Percentiles rank a stretch among this genome's conserved stretches.
phyloP scores from a whole-genome alignment of 768 basidiomycete species.

The Russula sp. region DNA sequence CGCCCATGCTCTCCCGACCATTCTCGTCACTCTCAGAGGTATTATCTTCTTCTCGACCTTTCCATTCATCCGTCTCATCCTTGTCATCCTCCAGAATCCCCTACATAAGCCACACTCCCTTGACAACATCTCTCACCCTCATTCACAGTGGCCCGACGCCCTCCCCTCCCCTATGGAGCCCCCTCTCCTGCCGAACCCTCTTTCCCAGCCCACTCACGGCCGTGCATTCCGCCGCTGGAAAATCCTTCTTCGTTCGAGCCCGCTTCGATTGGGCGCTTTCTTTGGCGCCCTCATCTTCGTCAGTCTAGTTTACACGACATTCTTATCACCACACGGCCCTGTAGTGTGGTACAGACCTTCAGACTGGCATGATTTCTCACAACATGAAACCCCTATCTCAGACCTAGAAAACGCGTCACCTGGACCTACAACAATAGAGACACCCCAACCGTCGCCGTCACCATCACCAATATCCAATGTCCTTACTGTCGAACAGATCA shows the following conservation, averaged over 20 bases:
- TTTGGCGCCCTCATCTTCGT: conserved; percentile 13
- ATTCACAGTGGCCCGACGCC: background rate
- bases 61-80: background rate
- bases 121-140: too few relatives aligned
- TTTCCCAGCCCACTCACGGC: background rate
- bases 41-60: background rate
- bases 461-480: conserved; percentile 14
- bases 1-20: too few relatives aligned
- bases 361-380: background rate
- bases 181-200: background rate
- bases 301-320: conserved; percentile 6
- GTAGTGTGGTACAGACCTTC: background rate
- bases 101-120: background rate
- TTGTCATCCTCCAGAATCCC: too few relatives aligned
- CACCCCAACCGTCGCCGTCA: background rate
- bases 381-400: background rate
- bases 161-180: background rate
- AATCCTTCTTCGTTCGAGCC: background rate
- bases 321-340: background rate
- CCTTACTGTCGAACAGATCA: conserved; percentile 37
- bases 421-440: too few relatives aligned
- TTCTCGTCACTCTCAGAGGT: background rate
- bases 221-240: conserved; percentile 16
- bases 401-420: background rate
- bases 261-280: background rate